These are phyloP conservation scores for Backusella macrospora DNA, from an alignment of 192 early-diverging fungal species.

Conservation along the genomic window DNA sequence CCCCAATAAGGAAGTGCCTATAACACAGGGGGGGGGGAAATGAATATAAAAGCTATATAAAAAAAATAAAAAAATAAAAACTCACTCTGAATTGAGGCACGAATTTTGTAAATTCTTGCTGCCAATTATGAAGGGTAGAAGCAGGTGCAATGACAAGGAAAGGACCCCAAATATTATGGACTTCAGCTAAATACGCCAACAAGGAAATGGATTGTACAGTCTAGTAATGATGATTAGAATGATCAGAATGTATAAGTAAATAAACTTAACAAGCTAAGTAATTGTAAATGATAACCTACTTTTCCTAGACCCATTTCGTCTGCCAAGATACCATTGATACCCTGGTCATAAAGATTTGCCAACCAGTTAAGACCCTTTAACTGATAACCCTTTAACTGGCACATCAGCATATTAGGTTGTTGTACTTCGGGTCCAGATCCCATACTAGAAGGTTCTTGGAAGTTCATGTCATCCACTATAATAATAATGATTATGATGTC, in stretches of 20 bases:
- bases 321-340: constrained; percentile 89
- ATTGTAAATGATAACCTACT: constrained; percentile 21
- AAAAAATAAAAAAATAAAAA: background rate
- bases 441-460: constrained; percentile 79
- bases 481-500: background rate
- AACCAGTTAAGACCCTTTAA: constrained; percentile 88
- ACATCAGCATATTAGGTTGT: constrained; percentile 88
- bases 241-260: background rate
- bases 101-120: constrained; percentile 84
- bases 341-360: constrained; percentile 84
- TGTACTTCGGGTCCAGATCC: constrained; percentile 67
- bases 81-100: constrained; percentile 73
- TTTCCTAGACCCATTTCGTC: constrained; percentile 76
- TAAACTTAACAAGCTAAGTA: background rate
- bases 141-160: constrained; percentile 89
- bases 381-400: constrained; percentile 81
- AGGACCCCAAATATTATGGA: constrained; percentile 88
- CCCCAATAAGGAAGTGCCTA: constrained; percentile 84
- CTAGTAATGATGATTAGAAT: constrained; percentile 36
- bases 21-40: too few relatives aligned
- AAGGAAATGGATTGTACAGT: constrained; percentile 91
- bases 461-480: constrained; percentile 81
- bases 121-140: constrained; percentile 92
- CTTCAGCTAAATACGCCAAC: constrained; percentile 86
- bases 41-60: constrained; percentile 14